Conservation (phyloP, 805 yeast species). For the Candida fluviatilis region DNA sequence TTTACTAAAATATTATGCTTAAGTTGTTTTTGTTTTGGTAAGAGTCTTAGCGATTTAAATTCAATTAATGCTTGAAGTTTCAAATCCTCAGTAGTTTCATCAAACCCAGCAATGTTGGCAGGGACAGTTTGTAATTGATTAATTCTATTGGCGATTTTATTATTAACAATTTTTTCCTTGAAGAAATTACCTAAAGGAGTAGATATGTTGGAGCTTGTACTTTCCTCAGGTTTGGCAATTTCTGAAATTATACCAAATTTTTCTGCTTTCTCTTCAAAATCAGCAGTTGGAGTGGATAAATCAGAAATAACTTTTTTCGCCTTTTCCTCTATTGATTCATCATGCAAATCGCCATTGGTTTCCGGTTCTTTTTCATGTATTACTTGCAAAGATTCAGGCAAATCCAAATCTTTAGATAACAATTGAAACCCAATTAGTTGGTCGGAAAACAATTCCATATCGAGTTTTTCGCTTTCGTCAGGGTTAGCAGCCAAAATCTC, state of each 20-base stretch:
- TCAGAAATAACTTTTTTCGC: constrained; percentile 3
- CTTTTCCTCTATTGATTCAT: constrained; percentile 3
- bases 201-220: constrained; percentile 12
- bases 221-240: neutral
- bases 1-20: constrained; percentile 57
- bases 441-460: constrained; percentile 37
- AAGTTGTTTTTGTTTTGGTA: constrained; percentile 66
- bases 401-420: constrained; percentile 59
- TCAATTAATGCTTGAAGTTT: constrained; percentile 69
- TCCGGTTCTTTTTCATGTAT: constrained; percentile 9
- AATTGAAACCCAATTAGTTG: constrained; percentile 65
- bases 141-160: constrained; percentile 55
- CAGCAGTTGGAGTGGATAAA: constrained; percentile 5
- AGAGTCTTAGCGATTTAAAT: constrained; percentile 59
- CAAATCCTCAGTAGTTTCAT: constrained; percentile 39
- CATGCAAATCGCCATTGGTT: neutral
- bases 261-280: constrained; percentile 33
- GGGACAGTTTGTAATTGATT: constrained; percentile 63
- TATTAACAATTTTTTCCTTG: constrained; percentile 50
- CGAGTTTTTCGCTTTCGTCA: constrained; percentile 7
- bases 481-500: constrained; percentile 11
- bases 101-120: constrained; percentile 60
- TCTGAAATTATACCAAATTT: constrained; percentile 31
- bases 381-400: constrained; percentile 45
- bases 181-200: constrained; percentile 47